phyloP scores from a whole-genome alignment of 179 eudicot species.

The Beta lomatogona region DNA sequence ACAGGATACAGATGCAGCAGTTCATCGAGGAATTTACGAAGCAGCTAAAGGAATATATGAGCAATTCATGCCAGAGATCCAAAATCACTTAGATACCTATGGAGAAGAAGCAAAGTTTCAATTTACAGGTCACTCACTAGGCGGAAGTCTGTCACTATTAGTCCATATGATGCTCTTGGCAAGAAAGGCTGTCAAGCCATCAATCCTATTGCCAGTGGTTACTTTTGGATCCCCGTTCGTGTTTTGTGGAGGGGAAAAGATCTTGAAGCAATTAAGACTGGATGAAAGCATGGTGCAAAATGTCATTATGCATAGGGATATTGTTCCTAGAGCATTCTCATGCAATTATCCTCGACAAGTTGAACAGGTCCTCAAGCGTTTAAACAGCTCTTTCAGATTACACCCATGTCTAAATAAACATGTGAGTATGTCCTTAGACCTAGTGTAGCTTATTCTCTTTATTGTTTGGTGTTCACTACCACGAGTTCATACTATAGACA shows the following conservation, averaged over 20 bases:
- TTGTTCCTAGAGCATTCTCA: slow-evolving; percentile 89
- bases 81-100: slow-evolving; percentile 46
- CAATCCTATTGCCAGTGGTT: slow-evolving; percentile 64
- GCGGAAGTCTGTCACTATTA: slow-evolving; percentile 80
- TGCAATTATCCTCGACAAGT: slow-evolving; percentile 83
- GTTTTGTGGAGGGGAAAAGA: slow-evolving; percentile 71
- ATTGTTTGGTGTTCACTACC: background rate
- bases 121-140: slow-evolving; percentile 92
- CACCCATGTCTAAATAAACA: slow-evolving; percentile 83
- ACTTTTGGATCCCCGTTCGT: slow-evolving; percentile 87
- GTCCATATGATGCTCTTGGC: slow-evolving; percentile 76
- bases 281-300: slow-evolving; percentile 62
- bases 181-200: slow-evolving; percentile 47
- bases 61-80: slow-evolving; percentile 80
- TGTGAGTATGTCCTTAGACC: slow-evolving; percentile 42
- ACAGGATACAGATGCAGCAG: slow-evolving; percentile 73
- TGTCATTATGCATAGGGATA: slow-evolving; percentile 91
- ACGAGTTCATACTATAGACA: background rate
- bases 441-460: background rate
- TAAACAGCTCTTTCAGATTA: slow-evolving; percentile 60
- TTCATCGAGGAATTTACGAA: slow-evolving; percentile 96
- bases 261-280: slow-evolving; percentile 56
- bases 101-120: slow-evolving; percentile 69
- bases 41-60: slow-evolving; percentile 88
- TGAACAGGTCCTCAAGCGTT: slow-evolving; percentile 67